Base-by-base conservation (phyloP, 331 rosid species). In the Acacia concinna region DNA sequence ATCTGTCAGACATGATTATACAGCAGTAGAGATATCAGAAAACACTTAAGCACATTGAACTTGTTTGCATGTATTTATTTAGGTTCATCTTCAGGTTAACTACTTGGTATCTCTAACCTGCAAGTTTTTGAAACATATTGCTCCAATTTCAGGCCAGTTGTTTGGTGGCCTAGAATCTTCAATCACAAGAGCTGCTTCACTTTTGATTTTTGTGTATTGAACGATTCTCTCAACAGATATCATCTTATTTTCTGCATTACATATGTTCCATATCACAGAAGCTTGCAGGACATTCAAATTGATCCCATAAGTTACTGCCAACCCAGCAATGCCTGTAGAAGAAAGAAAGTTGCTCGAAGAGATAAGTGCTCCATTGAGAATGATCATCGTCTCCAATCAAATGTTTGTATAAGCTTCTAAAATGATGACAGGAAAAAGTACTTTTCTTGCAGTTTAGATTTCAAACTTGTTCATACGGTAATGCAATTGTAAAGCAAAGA, bases 241-340 rank as follows among this genome's bases (percentile, higher is more conserved):
- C 92, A 95, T 95, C 84, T 93, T 95, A 79, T 90, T 89, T 88
- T 95, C 96, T 62, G 99, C 96, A 75, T 90, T 91, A 84, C 99
- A 95, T 69, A 95, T 88, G 84, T 88, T 91, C 99, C 98, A 93
- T 83, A 93, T 95, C 68, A 90, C 90, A 14, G 87, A 56, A 82
- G 99, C 98, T 88, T 91, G 99, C 82, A 85, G 34, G 32, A 87
- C 94, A 84, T 95, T 95, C 83, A 93, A 65, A 84, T 91, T 95
- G 86, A 95, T 95, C 64, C 99, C 99, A 66, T 93, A 95, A 49
- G 99, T 91, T 60, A 95, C 98, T 25, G 99, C 99, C 85, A 95
- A 88, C 52, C 99, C 99, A 2, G 98, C 99, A 77, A 90, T 93
- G 80, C 98, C 99, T 95, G 92, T 52, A 41, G 31, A 23, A 37